Base-by-base conservation (phyloP, 805 yeast species). In the Wickerhamiella hasegawae region DNA sequence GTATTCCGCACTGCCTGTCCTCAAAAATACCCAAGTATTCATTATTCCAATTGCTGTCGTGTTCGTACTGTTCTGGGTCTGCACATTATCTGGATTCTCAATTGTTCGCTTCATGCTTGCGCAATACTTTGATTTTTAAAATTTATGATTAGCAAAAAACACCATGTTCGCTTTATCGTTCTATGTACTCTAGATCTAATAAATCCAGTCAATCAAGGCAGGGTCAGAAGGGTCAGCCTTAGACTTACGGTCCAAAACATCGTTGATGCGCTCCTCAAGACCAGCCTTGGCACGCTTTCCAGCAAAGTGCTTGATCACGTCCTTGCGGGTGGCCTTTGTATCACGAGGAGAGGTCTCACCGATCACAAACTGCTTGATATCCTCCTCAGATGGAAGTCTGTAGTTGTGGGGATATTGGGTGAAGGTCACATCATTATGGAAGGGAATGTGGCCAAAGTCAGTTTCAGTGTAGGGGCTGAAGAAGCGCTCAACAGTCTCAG, bases 301-400 rank as follows among this genome's bases (percentile, higher is more conserved):
- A 31, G 60, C 55, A 54, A 87, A 85, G 53, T 74, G 72, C 40
- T 69, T 67, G 42, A 75, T 41, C 5, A 80, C 77, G 45, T 80
- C 93, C 32, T 59, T 55, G 40, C 69, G 73, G 2, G 87, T 73
- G 14, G 76, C 77, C 52, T 78, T 73, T 53, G 67, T 74, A 28
- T 75, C 66, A 48, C 80, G 66, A 42, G 68, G 65, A n/a, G 72
- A 58, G 18, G 72, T 73, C 52, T 73, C 81, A 15, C 93, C 92
- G 21, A 71, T 70, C 37, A 85, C 71, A 54, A 68, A 81, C 34
- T 62, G 60, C 47, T 67, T 68, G 38, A 87, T 65, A 40, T 73
- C 78, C 25, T 53, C 42, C 55, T 79, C 82, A 10, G 71, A 62
- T 34, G 97, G 97, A 45, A 90, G 65, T 21, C 93, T 94, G 66